These are phyloP conservation scores for Intubia oerlemansii DNA, from an alignment of 2,329 filamentous ascomycete species.

Conservation along the genomic window DNA sequence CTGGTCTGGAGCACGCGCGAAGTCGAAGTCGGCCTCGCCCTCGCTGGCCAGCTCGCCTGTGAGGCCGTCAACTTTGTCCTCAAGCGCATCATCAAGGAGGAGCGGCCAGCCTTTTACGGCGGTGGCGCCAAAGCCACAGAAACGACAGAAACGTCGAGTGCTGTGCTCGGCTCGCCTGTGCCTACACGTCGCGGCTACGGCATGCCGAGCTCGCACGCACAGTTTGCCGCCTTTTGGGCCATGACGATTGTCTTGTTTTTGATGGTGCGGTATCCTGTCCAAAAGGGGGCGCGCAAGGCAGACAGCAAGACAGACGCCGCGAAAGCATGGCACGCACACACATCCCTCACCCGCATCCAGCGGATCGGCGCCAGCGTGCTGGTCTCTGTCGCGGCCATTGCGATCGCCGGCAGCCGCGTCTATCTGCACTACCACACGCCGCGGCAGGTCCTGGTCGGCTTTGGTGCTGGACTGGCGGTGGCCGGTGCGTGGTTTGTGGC, in stretches of 20 bases:
- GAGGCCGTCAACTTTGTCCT: conserved; percentile 78
- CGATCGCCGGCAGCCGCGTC: conserved; percentile 63
- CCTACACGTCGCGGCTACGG: conserved; percentile 45
- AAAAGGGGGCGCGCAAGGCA: conserved; percentile 1
- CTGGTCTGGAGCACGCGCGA: conserved; percentile 84
- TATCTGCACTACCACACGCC: conserved; percentile 88
- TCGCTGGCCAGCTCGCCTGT: conserved; percentile 75
- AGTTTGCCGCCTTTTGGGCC: conserved; percentile 86
- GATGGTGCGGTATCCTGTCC: conserved; percentile 46
- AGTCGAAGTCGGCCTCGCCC: conserved; percentile 73
- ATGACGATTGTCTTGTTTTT: conserved; percentile 71
- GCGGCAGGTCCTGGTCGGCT: conserved; percentile 69
- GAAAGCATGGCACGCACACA: too few relatives aligned
- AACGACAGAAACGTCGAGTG: too few relatives aligned
- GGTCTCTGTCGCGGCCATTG: conserved; percentile 37
- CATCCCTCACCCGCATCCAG: conserved; percentile 25
- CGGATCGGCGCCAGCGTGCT: conserved; percentile 31
- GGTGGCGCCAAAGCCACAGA: too few relatives aligned
- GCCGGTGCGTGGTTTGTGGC: conserved; percentile 61
- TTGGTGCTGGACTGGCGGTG: conserved; percentile 44
- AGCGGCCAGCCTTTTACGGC: conserved; percentile 43
- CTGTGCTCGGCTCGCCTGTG: background rate
- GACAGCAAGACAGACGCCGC: too few relatives aligned
- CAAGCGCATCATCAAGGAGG: conserved; percentile 82
- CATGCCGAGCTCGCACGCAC: conserved; percentile 87